phyloP scores from a whole-genome alignment of 345 rosid species.

The Syzygium aromaticum region DNA sequence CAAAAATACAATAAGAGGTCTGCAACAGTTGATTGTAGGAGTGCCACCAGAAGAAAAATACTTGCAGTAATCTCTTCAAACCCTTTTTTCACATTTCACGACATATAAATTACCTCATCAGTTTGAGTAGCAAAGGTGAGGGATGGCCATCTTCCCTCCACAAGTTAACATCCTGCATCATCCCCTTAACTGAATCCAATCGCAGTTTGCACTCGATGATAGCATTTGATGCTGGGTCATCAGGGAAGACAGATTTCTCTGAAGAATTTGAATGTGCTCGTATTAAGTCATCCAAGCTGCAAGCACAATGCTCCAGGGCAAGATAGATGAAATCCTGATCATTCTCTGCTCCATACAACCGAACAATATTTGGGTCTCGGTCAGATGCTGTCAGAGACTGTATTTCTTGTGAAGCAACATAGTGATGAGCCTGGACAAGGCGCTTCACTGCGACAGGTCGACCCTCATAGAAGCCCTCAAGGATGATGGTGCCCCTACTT shows the following conservation, averaged over 20 bases:
- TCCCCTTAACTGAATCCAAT: constrained; percentile 28
- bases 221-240: constrained; percentile 20
- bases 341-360: constrained; percentile 85
- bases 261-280: constrained; percentile 31
- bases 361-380: constrained; percentile 70
- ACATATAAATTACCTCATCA: constrained; percentile 56
- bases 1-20: background rate
- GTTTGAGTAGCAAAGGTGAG: constrained; percentile 45
- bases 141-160: constrained; percentile 76
- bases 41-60: background rate
- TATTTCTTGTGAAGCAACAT: constrained; percentile 84
- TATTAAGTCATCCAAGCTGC: constrained; percentile 71
- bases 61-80: background rate
- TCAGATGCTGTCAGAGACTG: constrained; percentile 88
- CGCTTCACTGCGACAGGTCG: constrained; percentile 89
- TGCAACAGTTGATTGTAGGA: background rate
- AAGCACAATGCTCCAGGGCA: constrained; percentile 69
- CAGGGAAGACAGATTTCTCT: constrained; percentile 6
- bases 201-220: constrained; percentile 28
- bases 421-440: constrained; percentile 69
- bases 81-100: background rate
- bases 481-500: constrained; percentile 79
- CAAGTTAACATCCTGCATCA: constrained; percentile 30
- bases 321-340: constrained; percentile 85
- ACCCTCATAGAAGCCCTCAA: constrained; percentile 83